Base-by-base conservation (phyloP, 495 filamentous ascomycete species). In the Annulohypoxylon moriforme region DNA sequence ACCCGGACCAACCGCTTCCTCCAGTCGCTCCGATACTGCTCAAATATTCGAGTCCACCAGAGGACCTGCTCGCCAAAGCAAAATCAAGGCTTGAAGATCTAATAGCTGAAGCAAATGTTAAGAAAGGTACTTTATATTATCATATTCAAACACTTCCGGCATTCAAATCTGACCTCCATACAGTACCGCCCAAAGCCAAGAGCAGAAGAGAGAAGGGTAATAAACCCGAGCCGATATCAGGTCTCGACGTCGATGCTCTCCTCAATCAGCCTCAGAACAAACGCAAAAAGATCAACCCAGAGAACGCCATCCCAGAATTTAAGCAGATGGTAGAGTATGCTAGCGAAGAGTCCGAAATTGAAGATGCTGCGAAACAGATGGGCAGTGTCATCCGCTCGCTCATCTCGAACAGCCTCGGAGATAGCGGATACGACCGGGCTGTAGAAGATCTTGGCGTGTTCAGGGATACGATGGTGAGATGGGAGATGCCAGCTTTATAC, bases 301-400 rank as follows among this genome's bases (percentile, higher is more conserved):
- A 89, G 24, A 98, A 99, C 72, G 89, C 94, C 4, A 92, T 99
- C 49, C 94, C 96, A 0, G 91, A 94, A 58, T 98, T 98, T 87
- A 96, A 94, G 74, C 93, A 95, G 80, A 87, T 88, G 20, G 83
- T 98, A 14, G 84, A 85, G 0, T 79, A 81, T 0, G 86, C 92
- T 1, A 87, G 89, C 13, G 88, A 89, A 31, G 81, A 90, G 14
- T 82, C 85, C 14, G 85, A 82, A 3, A 84, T 96, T 24, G 84
- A 88, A 62, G 88, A 90, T 52, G 91, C 93, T 0, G 87, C 87
- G 3, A 87, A 88, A 69, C 93, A 97, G 76, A 91, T 99, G 87
- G 84, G 83, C 20, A 74, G 68, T 3, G 91, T 97, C 47, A 87
- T 96, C 58, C 86, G 89, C 67, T 82, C 84, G 6, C 87, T 92